A percentile compares a stretch with the other conserved stretches of the same genome.
These are phyloP conservation scores for Ensete ventricosum DNA, from an alignment of 176 grass and related monocot genomes.

Conservation along the genomic window DNA sequence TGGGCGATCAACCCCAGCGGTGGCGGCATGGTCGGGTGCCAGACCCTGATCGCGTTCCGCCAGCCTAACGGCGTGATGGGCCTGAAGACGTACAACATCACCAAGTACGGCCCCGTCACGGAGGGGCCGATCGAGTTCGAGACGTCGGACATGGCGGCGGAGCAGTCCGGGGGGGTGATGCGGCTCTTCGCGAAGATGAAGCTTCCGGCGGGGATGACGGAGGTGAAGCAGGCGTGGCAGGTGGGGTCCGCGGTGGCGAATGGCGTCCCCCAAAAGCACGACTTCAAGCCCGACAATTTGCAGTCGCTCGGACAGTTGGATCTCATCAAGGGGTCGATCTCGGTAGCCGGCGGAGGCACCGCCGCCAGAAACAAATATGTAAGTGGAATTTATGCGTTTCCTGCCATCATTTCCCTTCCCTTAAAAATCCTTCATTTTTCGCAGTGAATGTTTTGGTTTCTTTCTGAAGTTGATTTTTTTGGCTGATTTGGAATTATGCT, in stretches of 20 bases:
- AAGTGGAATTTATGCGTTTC: neutral
- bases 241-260: conserved; percentile 27
- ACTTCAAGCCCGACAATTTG: conserved; percentile 34
- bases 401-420: too few relatives aligned
- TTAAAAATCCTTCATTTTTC: too few relatives aligned
- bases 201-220: conserved; percentile 2
- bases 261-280: conserved; percentile 31
- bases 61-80: conserved; percentile 19
- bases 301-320: conserved; percentile 34
- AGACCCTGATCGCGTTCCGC: conserved; percentile 46
- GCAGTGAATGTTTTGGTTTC: too few relatives aligned
- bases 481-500: too few relatives aligned
- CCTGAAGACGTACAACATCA: conserved; percentile 49
- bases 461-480: too few relatives aligned
- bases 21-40: conserved; percentile 36
- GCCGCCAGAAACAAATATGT: conserved; percentile 26
- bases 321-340: conserved; percentile 17
- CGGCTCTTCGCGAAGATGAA: conserved; percentile 25
- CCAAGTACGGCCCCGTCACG: conserved; percentile 23
- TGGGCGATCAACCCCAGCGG: conserved; percentile 58
- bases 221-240: conserved; percentile 53
- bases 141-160: conserved; percentile 30
- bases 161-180: conserved; percentile 26
- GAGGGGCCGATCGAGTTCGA: conserved; percentile 32
- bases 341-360: neutral